Evolutionary conservation across 2,329 filamentous ascomycete species (phyloP), one percentile per base, ranked within the genome.

Genomic region (Diaporthe citrichinensis): DNA sequence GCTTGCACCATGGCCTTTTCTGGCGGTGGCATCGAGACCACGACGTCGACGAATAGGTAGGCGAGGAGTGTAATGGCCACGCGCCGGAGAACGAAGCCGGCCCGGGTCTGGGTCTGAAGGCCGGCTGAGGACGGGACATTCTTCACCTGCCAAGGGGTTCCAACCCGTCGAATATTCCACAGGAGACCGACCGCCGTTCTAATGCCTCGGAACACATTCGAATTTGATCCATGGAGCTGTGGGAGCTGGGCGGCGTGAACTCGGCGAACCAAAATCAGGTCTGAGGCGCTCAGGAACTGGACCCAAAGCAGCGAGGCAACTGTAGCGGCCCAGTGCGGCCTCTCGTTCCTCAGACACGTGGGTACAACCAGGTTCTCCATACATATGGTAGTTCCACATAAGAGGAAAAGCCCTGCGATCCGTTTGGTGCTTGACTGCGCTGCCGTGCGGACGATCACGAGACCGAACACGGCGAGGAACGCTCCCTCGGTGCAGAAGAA

Each of bases 311-410:
- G 72, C 36, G 72, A 68, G 36, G 59, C 72, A 23, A 28, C 49
- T n/a, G 36, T 49, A 31, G 61, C 71, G 20, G 71, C 71, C 71
- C 71, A 73, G 39, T 73, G 72, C 25, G 61, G 72, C 36, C 59
- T 46, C 34, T 23, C 39, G 6, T 46, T 58, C 14, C 12, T 23
- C 8, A 73, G 28, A 15, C 28, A 73, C 3, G 58, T 2, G 4
- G 49, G 59, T 6, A 73, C 39, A 20, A 73, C 31, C 49, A 49
- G 25, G 3, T 17, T 49, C 41, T 72, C 55, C 55, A 59, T 58
- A 20, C 14, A 34, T 4, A 20, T 10, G 28, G 69, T 72, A 9
- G 28, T 28, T n/a, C 23, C 55, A 14, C 55, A 34, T n/a, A 72
- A 25, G 6, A 39, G 6, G 41, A 39, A 8, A 7, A 61, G 20